A percentile compares a stretch with the other conserved stretches of the same genome.
These are phyloP conservation scores for Candida cerambycidarum DNA, from an alignment of 805 yeast species.

Conservation along the genomic window DNA sequence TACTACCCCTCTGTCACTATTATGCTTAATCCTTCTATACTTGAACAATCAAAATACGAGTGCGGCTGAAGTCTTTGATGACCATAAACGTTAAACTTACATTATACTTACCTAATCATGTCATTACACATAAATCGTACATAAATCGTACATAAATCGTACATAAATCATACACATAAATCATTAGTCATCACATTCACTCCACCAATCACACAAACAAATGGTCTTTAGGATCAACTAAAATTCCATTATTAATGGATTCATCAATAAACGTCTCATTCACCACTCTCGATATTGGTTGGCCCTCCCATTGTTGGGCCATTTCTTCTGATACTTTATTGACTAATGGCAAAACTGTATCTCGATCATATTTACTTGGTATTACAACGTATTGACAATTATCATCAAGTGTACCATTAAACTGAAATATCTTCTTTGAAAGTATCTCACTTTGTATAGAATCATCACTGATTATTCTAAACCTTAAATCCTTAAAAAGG, in stretches of 20 bases:
- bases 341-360: conserved; percentile 12
- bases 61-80: no score
- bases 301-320: conserved; percentile 10
- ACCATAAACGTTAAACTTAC: no score
- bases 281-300: conserved; percentile 35
- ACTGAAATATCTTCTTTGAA: conserved; percentile 2
- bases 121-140: no score
- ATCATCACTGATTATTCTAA: conserved; percentile 2
- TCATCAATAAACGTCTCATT: conserved; percentile 30
- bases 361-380: background rate
- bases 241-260: conserved; percentile 22
- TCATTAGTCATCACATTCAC: no score
- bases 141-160: background rate
- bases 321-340: conserved; percentile 21
- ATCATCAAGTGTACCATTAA: conserved; percentile 2
- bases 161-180: background rate
- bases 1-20: no score
- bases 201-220: conserved; percentile 15
- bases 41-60: no score
- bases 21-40: no score
- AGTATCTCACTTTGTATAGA: background rate
- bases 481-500: conserved; percentile 5
- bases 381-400: background rate
- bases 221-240: conserved; percentile 33
- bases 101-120: no score